Conservation (phyloP, 116 monocot species). For the Papilionanthe hybrid region DNA sequence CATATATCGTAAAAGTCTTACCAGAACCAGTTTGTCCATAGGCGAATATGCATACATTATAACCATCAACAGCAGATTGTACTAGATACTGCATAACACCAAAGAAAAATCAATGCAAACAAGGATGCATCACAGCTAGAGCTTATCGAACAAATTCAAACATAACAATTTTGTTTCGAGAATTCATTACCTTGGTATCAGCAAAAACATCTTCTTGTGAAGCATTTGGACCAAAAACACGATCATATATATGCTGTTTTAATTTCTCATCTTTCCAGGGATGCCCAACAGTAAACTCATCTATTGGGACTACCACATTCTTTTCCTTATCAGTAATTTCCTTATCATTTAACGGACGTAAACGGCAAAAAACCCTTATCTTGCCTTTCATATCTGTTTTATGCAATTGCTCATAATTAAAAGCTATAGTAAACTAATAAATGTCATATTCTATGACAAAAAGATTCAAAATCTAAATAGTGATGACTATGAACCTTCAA, state of each 20-base stretch:
- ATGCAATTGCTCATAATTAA: constrained; percentile 4
- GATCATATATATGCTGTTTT: constrained; percentile 92
- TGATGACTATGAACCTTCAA: constrained; percentile 63
- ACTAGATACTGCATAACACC: constrained; percentile 77
- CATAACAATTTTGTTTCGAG: background rate
- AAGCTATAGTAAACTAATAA: background rate
- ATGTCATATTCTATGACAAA: background rate
- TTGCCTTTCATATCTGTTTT: constrained; percentile 97
- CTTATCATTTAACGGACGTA: constrained; percentile 79
- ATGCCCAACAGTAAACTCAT: constrained; percentile 95
- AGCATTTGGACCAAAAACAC: constrained; percentile 66
- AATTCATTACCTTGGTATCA: constrained; percentile 76
- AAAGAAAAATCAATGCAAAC: background rate
- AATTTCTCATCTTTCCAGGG: constrained; percentile 89
- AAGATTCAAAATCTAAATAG: background rate
- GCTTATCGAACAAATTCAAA: background rate
- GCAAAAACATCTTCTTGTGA: constrained; percentile 95
- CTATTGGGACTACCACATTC: constrained; percentile 38
- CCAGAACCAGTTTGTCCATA: constrained; percentile 99
- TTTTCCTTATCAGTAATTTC: constrained; percentile 61
- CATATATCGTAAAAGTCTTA: constrained; percentile 97
- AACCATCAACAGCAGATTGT: constrained; percentile 95
- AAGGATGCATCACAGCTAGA: background rate
- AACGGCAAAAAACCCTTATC: constrained; percentile 85
- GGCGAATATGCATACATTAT: constrained; percentile 98